These are phyloP conservation scores for Raffaelea deltoideospora DNA, from an alignment of 2,329 filamentous ascomycete species.

Conservation along the genomic window DNA sequence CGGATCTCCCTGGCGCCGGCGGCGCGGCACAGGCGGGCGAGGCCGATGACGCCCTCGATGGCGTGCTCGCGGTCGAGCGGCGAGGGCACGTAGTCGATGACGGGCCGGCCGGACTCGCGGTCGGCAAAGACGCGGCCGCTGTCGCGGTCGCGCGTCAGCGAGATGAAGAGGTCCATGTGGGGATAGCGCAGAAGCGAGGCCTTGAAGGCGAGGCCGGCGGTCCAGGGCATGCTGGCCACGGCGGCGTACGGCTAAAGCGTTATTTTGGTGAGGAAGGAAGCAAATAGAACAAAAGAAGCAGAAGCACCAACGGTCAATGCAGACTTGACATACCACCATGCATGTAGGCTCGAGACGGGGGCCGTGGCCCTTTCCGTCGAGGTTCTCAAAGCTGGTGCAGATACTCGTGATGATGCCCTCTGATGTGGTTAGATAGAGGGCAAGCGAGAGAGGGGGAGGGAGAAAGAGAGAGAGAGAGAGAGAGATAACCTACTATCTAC, in stretches of 20 bases:
- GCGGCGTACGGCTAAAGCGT: constrained; percentile 43
- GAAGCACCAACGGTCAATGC: no score
- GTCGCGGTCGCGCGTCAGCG: constrained; percentile 61
- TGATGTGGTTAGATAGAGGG: constrained; percentile 9
- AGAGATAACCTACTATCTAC: constrained; percentile 46
- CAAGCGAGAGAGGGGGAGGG: not conserved
- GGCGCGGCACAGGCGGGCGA: constrained; percentile 64
- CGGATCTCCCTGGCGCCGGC: constrained; percentile 71
- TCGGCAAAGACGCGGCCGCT: constrained; percentile 61
- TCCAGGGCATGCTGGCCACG: constrained; percentile 51
- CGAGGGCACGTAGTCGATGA: constrained; percentile 57
- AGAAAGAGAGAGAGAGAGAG: not conserved
- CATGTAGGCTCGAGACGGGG: constrained; percentile 62
- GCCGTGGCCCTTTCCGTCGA: constrained; percentile 69
- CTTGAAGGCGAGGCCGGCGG: constrained; percentile 56
- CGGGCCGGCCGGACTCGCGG: constrained; percentile 44
- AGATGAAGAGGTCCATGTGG: constrained; percentile 58
- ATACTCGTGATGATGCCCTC: constrained; percentile 69
- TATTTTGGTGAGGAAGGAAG: constrained; percentile 4
- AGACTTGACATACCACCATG: constrained; percentile 39
- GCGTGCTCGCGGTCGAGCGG: constrained; percentile 57
- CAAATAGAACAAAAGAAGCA: not conserved
- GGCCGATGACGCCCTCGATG: constrained; percentile 54
- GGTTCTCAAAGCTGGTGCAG: constrained; percentile 62
- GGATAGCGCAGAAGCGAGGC: constrained; percentile 51